Base-by-base conservation (phyloP, 192 early-diverging fungal genomes). In the Powellomyces hirtus region DNA sequence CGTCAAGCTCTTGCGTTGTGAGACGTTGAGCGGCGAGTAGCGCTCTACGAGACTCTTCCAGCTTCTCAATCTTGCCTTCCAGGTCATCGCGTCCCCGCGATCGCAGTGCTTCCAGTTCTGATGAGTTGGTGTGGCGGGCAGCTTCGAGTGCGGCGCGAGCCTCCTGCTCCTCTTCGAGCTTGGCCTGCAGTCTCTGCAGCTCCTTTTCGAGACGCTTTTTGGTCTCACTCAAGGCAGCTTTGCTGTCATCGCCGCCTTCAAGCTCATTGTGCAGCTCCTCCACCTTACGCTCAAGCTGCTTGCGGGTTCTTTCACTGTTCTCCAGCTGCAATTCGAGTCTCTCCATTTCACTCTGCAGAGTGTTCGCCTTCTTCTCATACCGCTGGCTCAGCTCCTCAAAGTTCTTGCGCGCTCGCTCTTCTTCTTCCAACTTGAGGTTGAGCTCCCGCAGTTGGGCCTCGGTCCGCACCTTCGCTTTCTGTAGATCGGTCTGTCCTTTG, bases 1-100 rank as follows among this genome's bases (percentile, higher is more conserved):
- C 90, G 59, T 95, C 93, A 38, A 90, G 66, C 66, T 93, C 93
- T 62, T 90, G 90, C 59, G 89, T 79, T 1, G 83, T 82, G 22
- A 91, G 75, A 26, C 91, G 81, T 72, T 93, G 89, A 11, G 89
- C 84, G 24, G 89, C 85, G 20, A 91, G 72, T n/a, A 93, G 79
- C 16, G 92, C 91, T 70, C 88, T 81, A 7, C 90, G 86, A 13
- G 91, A 91, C 62, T 91, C 91, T 73, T 95, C 93, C 1, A 93
- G 79, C 44, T 87, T 87, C 27, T 88, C 88, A 45, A 95, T 74
- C 38, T 85, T 88, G 60, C 83, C 89, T 45, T 91, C 90, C 42
- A 86, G 78, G 49, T 93, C 91, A 0, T 84, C 74, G 45, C 83
- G 72, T n/a, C 88, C 79, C 66, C 79, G 82, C 57, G 67, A 77